Base-by-base conservation (phyloP, 805 yeast genomes). In the Lachancea meyersii region DNA sequence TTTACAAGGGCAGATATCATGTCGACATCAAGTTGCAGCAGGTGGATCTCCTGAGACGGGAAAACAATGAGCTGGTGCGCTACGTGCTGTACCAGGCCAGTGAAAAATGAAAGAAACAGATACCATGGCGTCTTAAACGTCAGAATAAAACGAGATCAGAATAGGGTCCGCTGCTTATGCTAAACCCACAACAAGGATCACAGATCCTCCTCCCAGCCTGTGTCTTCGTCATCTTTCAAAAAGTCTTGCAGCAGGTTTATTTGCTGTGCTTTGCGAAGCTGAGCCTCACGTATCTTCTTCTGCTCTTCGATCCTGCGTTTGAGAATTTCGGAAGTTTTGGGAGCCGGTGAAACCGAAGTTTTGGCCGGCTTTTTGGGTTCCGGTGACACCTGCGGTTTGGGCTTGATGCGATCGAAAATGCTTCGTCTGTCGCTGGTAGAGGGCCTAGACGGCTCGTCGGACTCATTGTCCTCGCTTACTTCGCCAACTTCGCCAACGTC, bases 291-390 rank as follows among this genome's bases (percentile, higher is more conserved):
- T 17, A 61, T 55, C 23, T 41, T 37, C 33, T 45, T 54, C 40
- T 61, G 66, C 36, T 61, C 63, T 28, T 53, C 65, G 18, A 61
- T 56, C 45, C 48, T 61, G 36, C 52, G 50, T 46, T 54, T 60
- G 22, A 61, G 41, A 7, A 55, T n/a, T 3, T 46, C 57, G 9
- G 48, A 20, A 34, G 54, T 57, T 18, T 30, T 30, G 17, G 17
- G 26, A 11, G 11, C 26, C 11, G 7, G 7, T 7, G 26, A 8
- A 23, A 23, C 26, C 19, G 32, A 30, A 5, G 32, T 13, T 17
- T 26, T 5, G 5, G 19, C 32, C 19, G 32, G 19, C 6, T 14
- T 30, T 17, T 18, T 8, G 10, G 35, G 17, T 5, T 32, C 35
- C 14, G 5, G 23, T 27, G 4, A 14, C 14, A 6, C 14, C 30